Base-by-base conservation (phyloP, 1,284 basidiomycete species). In the Rhizoctonia solani region DNA sequence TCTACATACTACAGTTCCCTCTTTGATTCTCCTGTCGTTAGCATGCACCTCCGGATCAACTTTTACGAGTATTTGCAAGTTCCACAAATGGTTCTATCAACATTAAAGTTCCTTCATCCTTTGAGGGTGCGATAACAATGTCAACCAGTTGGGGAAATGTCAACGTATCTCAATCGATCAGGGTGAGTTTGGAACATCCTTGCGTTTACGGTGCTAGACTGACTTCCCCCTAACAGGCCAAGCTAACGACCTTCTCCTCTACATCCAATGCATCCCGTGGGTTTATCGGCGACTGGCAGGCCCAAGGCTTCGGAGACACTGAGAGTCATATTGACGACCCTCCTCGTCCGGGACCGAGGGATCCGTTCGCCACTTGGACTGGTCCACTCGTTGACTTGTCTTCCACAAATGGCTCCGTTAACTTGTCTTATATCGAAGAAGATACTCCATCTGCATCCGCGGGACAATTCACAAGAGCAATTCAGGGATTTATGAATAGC, bases 261-360 rank as follows among this genome's bases (percentile, higher is more conserved):
- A 39, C 44, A 19, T 61, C 58, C 11, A 61, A 61, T 16, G 50
- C 58, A 5, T 23, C 58, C 27, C 58, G 58, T 9, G 21, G 46
- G 19, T 61, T 61, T 47, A 61, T 61, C 58, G 58, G 58, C 2
- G 58, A 61, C 32, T 61, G 58, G 58, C 44, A 50, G 14, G 25
- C 58, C 19, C 19, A 41, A 3, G 30, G 19, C 5, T 61, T 61
- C 13, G 58, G 58, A 1, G 8, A 4, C 8, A 29, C 58, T 6
- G n/a, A n/a, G n/a, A n/a, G n/a, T n/a, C n/a, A 32, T 21, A 41
- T 34, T 6, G 46, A 61, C 23, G 44, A 37, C 58, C 32, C 39
- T 23, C 37, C 8, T 8, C 16, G 9, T 16, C 8, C 37, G 16
- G 30, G 46, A 19, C 58, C 58, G 37, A n/a, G n/a, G n/a, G 58